Evolutionary conservation across 768 basidiomycete species (phyloP).

Genomic region (Tulasnella sp.): DNA sequence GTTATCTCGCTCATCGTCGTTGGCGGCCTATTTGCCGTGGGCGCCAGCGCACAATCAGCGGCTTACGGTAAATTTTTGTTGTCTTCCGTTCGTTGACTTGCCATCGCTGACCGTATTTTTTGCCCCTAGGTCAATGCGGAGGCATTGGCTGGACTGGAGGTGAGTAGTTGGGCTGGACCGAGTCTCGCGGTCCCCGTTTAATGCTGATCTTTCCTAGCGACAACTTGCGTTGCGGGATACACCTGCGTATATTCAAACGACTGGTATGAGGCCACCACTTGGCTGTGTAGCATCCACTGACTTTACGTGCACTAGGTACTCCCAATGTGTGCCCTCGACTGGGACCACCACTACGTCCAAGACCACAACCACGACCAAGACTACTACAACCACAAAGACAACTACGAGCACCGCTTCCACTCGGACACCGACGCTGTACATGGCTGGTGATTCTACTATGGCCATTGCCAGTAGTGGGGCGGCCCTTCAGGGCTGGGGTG

Average conservation of each 20-base stretch:
- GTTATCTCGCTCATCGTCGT: neutral
- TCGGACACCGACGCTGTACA: neutral
- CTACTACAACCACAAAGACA: neutral
- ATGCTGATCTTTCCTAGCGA: neutral
- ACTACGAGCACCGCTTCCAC: neutral
- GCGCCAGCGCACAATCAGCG: neutral
- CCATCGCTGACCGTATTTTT: neutral
- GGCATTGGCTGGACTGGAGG: neutral
- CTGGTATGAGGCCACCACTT: constrained; percentile 8
- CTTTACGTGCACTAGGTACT: neutral
- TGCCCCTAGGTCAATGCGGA: neutral
- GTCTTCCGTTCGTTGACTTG: neutral
- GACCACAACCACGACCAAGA: neutral
- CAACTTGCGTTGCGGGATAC: constrained; percentile 15
- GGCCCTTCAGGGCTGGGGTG: neutral
- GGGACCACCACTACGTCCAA: neutral
- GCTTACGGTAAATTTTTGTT: neutral
- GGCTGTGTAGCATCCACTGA: neutral
- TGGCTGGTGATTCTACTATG: neutral
- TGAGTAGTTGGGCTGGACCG: neutral
- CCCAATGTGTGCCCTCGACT: neutral
- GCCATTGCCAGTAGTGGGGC: neutral
- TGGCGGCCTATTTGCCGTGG: neutral
- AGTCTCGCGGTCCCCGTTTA: neutral
- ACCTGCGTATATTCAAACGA: constrained; percentile 9